Base-by-base conservation (phyloP, 192 early-diverging fungal species). In the Pilaira anomala region DNA sequence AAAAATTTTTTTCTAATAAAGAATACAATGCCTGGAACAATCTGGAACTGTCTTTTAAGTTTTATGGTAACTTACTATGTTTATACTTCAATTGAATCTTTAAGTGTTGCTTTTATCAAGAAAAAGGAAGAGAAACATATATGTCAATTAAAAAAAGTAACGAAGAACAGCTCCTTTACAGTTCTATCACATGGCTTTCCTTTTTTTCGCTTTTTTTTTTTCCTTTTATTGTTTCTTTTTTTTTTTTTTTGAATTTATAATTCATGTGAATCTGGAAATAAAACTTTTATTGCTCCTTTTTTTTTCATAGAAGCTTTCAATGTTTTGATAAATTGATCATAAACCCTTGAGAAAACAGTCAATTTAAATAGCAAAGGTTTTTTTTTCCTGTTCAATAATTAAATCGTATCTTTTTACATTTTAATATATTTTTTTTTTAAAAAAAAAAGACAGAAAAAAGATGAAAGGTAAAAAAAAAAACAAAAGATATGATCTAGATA, bases 21-120 rank as follows among this genome's bases (percentile, higher is more conserved):
- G 56, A 71, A 81, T 16, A 87, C 73, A 67, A 65, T 91, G 63
- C 56, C 89, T 46, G 80, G 80, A 4, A 70, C 78, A 0, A 74
- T 81, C 28, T 98, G 94, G 94, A 95, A 95, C 68, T 75, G 78
- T 2, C 67, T 96, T 40, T 76, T 96, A 13, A 76, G 81, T 12
- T 65, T 83, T 14, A 98, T 92, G 93, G 83, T 96, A 29, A 74
- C 80, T 0, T 96, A 94, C 76, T 97, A 95, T 83, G 73, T 84
- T 3, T 60, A 93, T 9, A 91, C 88, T 55, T 88, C 91, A 25
- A 78, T 95, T 14, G 93, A 96, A 72, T 76, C 93, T 0, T 78
- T 94, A 65, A 94, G 94, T 2, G 73, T 91, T 52, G 77, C 89
- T 33, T 84, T 91, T 65, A 71, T 93, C 26, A 80, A 78, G 50